These are phyloP conservation scores for Leishmania guyanensis DNA, from an alignment of 208 protist genomes.

Conservation along the genomic window DNA sequence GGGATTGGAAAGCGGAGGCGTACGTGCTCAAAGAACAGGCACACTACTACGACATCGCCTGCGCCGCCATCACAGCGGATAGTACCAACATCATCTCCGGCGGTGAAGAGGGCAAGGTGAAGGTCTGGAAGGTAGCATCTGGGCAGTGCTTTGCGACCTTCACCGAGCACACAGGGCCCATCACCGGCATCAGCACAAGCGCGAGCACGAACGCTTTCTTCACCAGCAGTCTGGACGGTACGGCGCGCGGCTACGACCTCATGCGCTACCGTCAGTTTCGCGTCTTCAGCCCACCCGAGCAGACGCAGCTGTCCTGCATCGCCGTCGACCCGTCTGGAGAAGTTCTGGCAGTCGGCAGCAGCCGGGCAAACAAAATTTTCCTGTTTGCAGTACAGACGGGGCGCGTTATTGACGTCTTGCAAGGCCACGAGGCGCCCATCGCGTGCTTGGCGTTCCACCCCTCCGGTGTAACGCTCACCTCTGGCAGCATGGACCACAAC, in stretches of 20 bases:
- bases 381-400: constrained; percentile 94
- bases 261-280: constrained; percentile 92
- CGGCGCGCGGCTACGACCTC: constrained; percentile 91
- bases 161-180: constrained; percentile 84
- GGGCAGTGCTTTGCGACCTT: constrained; percentile 95
- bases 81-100: constrained; percentile 88
- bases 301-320: constrained; percentile 90
- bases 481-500: constrained; percentile 88
- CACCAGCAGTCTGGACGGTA: constrained; percentile 91
- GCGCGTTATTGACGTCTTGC: constrained; percentile 85
- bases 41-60: constrained; percentile 92
- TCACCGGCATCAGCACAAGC: constrained; percentile 85
- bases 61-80: constrained; percentile 90
- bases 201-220: constrained; percentile 90
- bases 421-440: constrained; percentile 91
- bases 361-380: constrained; percentile 80
- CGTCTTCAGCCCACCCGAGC: constrained; percentile 78
- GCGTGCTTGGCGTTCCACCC: constrained; percentile 89
- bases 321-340: constrained; percentile 93
- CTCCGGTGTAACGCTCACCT: constrained; percentile 82
- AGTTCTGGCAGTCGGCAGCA: constrained; percentile 86
- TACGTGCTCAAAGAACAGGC: constrained; percentile 94
- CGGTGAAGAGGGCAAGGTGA: constrained; percentile 94
- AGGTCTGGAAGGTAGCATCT: constrained; percentile 90
- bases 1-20: constrained; percentile 93